Conservation (phyloP, 768 basidiomycete species). For the Rubroboletus pulcherrimus region DNA sequence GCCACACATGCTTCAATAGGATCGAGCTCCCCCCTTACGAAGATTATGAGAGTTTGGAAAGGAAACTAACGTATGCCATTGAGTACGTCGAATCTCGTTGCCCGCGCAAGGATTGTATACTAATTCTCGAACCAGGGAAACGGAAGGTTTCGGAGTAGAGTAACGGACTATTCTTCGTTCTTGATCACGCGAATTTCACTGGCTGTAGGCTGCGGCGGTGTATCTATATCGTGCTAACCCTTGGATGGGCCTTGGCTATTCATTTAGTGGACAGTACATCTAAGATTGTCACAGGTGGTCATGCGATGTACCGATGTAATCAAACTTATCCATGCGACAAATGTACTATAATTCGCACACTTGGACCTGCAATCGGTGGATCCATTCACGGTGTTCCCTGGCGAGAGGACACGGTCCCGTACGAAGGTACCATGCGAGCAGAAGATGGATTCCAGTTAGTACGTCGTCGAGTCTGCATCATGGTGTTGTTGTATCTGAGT, state of each 20-base stretch:
- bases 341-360: slow-evolving; percentile 2
- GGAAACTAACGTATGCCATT: slow-evolving; percentile 79
- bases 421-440: slow-evolving; percentile 44
- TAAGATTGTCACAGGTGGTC: background rate
- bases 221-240: slow-evolving; percentile 16
- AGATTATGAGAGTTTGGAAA: slow-evolving; percentile 82
- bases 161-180: slow-evolving; percentile 23
- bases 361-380: background rate
- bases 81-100: slow-evolving; percentile 48
- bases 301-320: background rate
- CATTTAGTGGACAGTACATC: slow-evolving; percentile 2
- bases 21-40: slow-evolving; percentile 88
- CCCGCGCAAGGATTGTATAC: background rate
- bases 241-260: background rate
- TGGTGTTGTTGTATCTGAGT: background rate
- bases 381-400: background rate
- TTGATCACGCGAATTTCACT: slow-evolving; percentile 5
- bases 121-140: slow-evolving; percentile 48
- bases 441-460: slow-evolving; percentile 69
- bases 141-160: slow-evolving; percentile 72
- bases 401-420: background rate
- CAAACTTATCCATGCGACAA: background rate
- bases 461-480: slow-evolving; percentile 7
- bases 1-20: slow-evolving; percentile 92
- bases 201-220: background rate